Evolutionary conservation across 192 early-diverging fungal genomes (phyloP), one percentile per base, ranked within the genome.

Genomic region (Coemansia sp.): DNA sequence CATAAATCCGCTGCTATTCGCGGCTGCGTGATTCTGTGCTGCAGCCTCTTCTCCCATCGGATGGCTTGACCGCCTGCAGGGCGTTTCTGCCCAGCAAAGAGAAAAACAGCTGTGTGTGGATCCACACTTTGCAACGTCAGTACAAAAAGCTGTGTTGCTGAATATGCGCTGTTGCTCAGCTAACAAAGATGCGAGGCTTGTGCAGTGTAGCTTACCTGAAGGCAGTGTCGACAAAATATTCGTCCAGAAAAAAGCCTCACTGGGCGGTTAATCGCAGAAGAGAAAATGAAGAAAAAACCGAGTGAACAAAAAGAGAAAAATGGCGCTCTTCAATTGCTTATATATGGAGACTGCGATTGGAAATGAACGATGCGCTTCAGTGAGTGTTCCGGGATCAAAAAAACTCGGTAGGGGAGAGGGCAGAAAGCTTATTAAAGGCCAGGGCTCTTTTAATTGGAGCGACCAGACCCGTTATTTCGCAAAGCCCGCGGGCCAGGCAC

Each of bases 401-500:
- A 48, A 48, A 15, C 47, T 48, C n/a, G 47, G 47, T 48, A 20
- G 47, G 47, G 47, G 47, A 48, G 18, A 20, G 17, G 15, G 12
- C 40, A 44, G 40, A 23, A 54, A 54, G 52, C 52, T 28, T 54
- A 54, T 28, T 54, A 42, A 21, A 40, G 37, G 36, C 31, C 56
- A 40, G 20, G 56, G 25, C 34, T 42, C 56, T 18, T 58, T 24
- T 58, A 58, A 58, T 58, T 58, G 56, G 56, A 58, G 56, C 56
- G 56, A 40, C 56, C 56, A 58, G 56, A 40, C 56, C 38, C 37
- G 34, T 40, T 40, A 40, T 21, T 58, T 38, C 36, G 36, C 56
- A 58, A 58, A 40, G 56, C 56, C 56, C 56, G 56, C 38, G 56
- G 56, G 56, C 56, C 36, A 58, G 56, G 56, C 56, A 18, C 56